Evolutionary conservation across 2,329 filamentous ascomycete species (phyloP), one percentile per base, ranked within the genome.

Genomic region (Diplodia mutila): DNA sequence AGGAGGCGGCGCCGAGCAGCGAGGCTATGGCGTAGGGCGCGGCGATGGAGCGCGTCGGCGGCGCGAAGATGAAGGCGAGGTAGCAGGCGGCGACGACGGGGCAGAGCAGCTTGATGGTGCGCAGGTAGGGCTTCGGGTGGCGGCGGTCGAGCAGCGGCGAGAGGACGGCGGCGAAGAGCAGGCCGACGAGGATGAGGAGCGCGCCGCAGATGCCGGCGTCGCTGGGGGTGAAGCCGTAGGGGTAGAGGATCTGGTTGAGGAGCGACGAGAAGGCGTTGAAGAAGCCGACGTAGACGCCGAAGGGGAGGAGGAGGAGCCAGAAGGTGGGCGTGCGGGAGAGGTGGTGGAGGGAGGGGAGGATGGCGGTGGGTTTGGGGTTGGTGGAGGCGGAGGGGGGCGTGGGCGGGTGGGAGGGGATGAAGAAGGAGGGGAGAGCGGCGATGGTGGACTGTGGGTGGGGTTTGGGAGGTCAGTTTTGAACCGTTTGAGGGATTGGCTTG

Each of bases 251-350:
- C 76, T 97, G 94, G 81, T 94, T 97, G 11, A 98, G 85, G 1
- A 98, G 87, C 1, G 91, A 91, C 61, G 93, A 96, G 71, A 94
- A 84, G 72, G 91, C 91, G 84, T 98, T 98, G 88, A 99, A 99
- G 82, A 95, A 90, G 73, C 91, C 93, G 69, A 97, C 92, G 78
- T 93, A 97, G 73, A 94, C 80, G 71, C 87, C 82, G 80, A 94
- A 98, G n/a, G 94, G 90, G 69, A 94, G 74, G 69, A 94, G 82
- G 71, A 97, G 80, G 70, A 97, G 85, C 85, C 89, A 97, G 79
- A 97, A 90, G 75, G 94, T 90, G 21, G 86, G 82, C 5, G 88
- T 91, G 37, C 75, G 76, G 55, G 85, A 75, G 53, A 84, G 76
- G 21, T 72, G 66, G 14, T 68, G 72, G 1, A 94, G 78, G 21